phyloP scores from a whole-genome alignment of 1,284 basidiomycete species.

The Neonothopanus nambi region DNA sequence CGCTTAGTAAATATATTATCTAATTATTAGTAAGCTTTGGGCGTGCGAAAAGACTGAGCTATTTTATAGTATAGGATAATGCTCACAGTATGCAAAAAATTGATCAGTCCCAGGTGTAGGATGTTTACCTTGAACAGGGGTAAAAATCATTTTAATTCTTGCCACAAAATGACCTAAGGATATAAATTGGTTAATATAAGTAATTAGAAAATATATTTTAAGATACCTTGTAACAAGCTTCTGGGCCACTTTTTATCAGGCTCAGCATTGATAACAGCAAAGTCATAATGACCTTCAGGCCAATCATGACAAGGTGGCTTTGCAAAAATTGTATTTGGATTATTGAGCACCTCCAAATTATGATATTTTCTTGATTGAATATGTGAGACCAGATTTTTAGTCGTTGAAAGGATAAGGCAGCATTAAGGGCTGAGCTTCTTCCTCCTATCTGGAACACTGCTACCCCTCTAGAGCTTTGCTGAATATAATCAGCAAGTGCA shows the following conservation, averaged over 20 bases:
- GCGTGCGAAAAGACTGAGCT: too few relatives aligned
- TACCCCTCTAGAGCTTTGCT: not conserved
- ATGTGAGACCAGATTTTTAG: not conserved
- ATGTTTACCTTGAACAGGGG: too few relatives aligned
- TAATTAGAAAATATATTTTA: not conserved
- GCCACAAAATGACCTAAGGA: not conserved
- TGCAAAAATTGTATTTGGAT: not conserved
- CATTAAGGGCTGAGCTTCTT: not conserved
- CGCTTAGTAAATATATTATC: too few relatives aligned
- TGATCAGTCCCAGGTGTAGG: not conserved
- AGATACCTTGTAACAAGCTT: constrained; percentile 1
- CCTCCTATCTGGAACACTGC: not conserved
- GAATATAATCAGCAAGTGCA: not conserved
- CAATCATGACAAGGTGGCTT: not conserved
- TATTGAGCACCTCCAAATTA: not conserved
- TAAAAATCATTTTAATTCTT: not conserved
- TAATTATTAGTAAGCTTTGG: too few relatives aligned
- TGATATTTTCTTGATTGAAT: not conserved
- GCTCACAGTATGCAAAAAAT: not conserved
- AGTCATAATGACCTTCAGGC: not conserved
- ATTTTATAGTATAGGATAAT: too few relatives aligned
- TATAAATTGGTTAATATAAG: not conserved
- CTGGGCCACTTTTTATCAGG: not conserved
- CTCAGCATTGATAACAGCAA: not conserved
- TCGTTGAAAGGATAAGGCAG: too few relatives aligned